Base-by-base conservation (phyloP, 2,329 filamentous ascomycete genomes). In the Fusarium virguliforme region DNA sequence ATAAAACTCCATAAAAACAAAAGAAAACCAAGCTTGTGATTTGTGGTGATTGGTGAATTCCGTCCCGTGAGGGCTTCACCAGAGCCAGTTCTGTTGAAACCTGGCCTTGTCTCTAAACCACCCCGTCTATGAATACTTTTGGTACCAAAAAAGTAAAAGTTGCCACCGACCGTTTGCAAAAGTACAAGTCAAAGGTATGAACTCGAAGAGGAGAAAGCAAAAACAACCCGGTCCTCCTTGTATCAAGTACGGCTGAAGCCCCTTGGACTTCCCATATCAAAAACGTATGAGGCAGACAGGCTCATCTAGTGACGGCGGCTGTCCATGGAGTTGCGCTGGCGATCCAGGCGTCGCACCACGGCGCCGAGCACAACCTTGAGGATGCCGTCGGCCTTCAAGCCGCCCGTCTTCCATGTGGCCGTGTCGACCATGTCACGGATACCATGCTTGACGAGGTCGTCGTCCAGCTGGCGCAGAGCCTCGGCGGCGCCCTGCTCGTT, bases 351-450 rank as follows among this genome's bases (percentile, higher is more conserved):
- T 62, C 78, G 78, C 35, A 94, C 89, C 8, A 97, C 92, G 0
- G 90, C 88, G 3, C 94, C 95, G 5, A 97, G 84, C 0, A 97
- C 92, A 30, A 89, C 89, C 82, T 98, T 98, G 67, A 98, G 81
- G 46, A 98, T 91, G 0, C 87, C 89, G 3, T 93, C 89, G 0
- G 86, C 91, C 1, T 89, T 90, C 50, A 98, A 83, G 8, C 73
- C 80, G 8, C 82, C 83, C 1, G 84, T 85, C 24, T 84, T 88
- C 86, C 92, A 97, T 0, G 92, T 92, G 35, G 94, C 91, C 0
- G 95, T 97, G 80, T 98, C 95, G 15, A 98, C 94, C 76, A 98
- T 98, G 81, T 98, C 95, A 18, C 95, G 85, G 15, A 95, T 79
- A 13, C 86, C 84, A 32, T 85, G 83, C 32, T 86, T 82, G 28